phyloP scores from a whole-genome alignment of 2,329 filamentous ascomycete genomes.

The Cordyceps pruinosa region DNA sequence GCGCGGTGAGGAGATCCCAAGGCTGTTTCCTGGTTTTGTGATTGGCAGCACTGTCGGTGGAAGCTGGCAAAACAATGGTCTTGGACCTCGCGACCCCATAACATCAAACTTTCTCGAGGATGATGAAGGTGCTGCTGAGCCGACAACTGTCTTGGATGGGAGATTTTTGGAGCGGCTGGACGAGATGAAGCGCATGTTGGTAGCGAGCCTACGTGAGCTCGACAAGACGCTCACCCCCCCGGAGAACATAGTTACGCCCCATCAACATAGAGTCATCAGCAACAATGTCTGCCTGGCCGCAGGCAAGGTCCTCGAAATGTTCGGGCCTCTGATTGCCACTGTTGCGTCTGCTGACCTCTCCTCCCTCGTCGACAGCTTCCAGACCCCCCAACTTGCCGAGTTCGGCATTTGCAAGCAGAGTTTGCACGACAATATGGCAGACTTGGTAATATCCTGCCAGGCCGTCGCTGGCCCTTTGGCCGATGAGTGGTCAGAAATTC shows the following conservation, averaged over 20 bases:
- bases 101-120: conserved; percentile 83
- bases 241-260: conserved; percentile 74
- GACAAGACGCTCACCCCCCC: conserved; percentile 74
- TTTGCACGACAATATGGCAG: conserved; percentile 86
- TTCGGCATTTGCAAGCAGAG: conserved; percentile 89
- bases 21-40: conserved; percentile 90
- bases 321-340: conserved; percentile 81
- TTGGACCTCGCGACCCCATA: conserved; percentile 60
- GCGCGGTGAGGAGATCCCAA: conserved; percentile 83
- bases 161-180: conserved; percentile 77
- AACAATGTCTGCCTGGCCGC: conserved; percentile 76
- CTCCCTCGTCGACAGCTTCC: conserved; percentile 67
- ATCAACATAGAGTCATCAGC: conserved; percentile 71
- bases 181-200: conserved; percentile 75
- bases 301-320: conserved; percentile 76
- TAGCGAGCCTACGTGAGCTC: conserved; percentile 77
- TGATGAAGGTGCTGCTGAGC: conserved; percentile 64
- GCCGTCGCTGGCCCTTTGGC: conserved; percentile 83
- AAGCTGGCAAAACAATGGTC: conserved; percentile 73
- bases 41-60: conserved; percentile 77
- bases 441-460: conserved; percentile 81
- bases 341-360: conserved; percentile 90
- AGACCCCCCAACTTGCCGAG: conserved; percentile 78
- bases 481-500: conserved; percentile 93
- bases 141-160: conserved; percentile 66